Conservation (phyloP, 345 rosid species). For the Hypericum perforatum region DNA sequence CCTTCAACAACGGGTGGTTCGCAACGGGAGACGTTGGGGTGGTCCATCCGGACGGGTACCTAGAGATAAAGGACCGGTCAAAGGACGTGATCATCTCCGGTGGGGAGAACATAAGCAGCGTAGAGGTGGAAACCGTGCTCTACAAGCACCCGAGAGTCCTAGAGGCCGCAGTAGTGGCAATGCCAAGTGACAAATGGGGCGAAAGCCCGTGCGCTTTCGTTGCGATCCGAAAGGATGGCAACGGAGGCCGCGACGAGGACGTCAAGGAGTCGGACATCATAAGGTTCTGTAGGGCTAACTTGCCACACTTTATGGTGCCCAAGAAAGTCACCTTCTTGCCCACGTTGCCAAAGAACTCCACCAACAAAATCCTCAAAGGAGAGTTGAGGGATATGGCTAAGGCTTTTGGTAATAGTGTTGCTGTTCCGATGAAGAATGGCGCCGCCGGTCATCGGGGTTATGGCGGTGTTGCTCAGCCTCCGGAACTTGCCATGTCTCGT, state of each 20-base stretch:
- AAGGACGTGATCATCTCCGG: conserved; percentile 44
- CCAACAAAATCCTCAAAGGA: conserved; percentile 30
- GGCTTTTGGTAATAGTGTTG: conserved; percentile 1
- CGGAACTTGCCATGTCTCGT: too few relatives aligned
- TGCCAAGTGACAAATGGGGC: conserved; percentile 33
- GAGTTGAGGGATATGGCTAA: conserved; percentile 27
- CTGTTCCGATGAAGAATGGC: too few relatives aligned
- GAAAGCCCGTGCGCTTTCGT: conserved; percentile 41
- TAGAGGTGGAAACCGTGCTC: conserved; percentile 31
- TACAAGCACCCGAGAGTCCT: conserved; percentile 32
- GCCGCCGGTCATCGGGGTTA: too few relatives aligned
- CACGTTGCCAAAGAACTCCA: conserved; percentile 30
- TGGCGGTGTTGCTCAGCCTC: too few relatives aligned
- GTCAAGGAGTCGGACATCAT: conserved; percentile 25
- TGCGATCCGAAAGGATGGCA: conserved; percentile 9
- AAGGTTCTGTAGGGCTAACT: conserved; percentile 23
- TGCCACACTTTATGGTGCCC: conserved; percentile 34
- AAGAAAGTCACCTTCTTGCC: conserved; percentile 29
- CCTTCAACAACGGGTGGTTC: conserved; percentile 43
- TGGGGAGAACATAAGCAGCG: conserved; percentile 40
- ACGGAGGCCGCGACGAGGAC: conserved; percentile 10
- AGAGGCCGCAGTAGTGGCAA: conserved; percentile 43
- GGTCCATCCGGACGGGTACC: conserved; percentile 40
- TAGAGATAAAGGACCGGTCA: conserved; percentile 36
- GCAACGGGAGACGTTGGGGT: conserved; percentile 38